These are phyloP conservation scores for Sanghuangporus baumii DNA, from an alignment of 1,284 basidiomycete genomes.

Conservation along the genomic window DNA sequence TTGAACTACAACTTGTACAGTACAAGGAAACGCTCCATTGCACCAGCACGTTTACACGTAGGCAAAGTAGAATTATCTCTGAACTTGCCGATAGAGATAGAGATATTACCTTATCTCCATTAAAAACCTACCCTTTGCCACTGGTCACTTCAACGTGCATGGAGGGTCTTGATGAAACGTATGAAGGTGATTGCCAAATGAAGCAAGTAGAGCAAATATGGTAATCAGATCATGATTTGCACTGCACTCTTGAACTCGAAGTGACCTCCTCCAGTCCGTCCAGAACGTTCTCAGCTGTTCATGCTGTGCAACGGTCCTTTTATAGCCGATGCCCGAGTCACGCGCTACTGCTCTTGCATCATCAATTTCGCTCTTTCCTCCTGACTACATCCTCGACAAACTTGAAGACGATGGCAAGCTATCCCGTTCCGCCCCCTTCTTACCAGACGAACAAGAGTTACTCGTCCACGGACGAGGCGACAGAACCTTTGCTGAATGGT, in stretches of 20 bases:
- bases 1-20: too few relatives aligned
- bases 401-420: slow-evolving; percentile 26
- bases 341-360: neutral
- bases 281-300: neutral
- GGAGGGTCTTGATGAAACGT: neutral
- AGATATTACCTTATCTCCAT: too few relatives aligned
- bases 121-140: too few relatives aligned
- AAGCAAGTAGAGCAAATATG: neutral
- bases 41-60: too few relatives aligned
- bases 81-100: too few relatives aligned
- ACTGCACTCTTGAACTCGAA: neutral
- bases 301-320: neutral
- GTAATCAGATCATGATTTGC: neutral
- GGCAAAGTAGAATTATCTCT: too few relatives aligned
- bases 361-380: neutral
- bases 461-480: slow-evolving; percentile 33
- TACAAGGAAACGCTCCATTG: too few relatives aligned
- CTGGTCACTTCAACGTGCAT: too few relatives aligned
- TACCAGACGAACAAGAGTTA: slow-evolving; percentile 36
- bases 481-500: slow-evolving; percentile 45
- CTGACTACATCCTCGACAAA: slow-evolving; percentile 1
- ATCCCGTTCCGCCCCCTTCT: slow-evolving; percentile 50
- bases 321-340: neutral
- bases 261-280: neutral
- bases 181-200: neutral